Conservation (phyloP, 495 filamentous ascomycete species). For the Aspergillus nanangensis region DNA sequence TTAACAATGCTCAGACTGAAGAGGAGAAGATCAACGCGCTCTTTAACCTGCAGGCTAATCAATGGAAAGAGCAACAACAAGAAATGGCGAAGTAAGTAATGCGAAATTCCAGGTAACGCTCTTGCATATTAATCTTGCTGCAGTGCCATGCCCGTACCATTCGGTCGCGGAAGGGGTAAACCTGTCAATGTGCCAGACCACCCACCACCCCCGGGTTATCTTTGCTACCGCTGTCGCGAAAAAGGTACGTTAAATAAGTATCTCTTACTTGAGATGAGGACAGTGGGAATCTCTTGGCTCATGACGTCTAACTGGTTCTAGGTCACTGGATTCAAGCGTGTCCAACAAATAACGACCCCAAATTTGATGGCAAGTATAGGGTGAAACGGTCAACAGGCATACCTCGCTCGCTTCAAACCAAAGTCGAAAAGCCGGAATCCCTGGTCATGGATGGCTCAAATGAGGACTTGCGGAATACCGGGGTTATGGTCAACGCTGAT, state of each 20-base stretch:
- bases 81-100: conserved; percentile 83
- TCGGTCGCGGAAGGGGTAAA: conserved; percentile 51
- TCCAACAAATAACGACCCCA: conserved; percentile 95
- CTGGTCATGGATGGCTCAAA: conserved; percentile 66
- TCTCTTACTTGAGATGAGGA: no score
- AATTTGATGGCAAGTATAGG: conserved; percentile 83
- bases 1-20: conserved; percentile 73
- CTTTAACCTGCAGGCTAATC: conserved; percentile 76
- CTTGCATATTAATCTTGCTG: conserved; percentile 31
- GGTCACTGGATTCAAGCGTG: conserved; percentile 97
- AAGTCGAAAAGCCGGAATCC: conserved; percentile 81
- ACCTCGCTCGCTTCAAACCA: conserved; percentile 86
- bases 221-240: conserved; percentile 96
- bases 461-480: conserved; percentile 74
- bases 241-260: conserved; percentile 53
- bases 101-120: background rate
- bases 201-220: conserved; percentile 85
- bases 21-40: conserved; percentile 89
- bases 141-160: conserved; percentile 62
- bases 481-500: conserved; percentile 95
- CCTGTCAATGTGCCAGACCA: conserved; percentile 80
- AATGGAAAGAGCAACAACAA: conserved; percentile 84
- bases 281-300: no score
- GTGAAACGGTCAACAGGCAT: conserved; percentile 96
- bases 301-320: conserved; percentile 16